A percentile compares a stretch with the other conserved stretches of the same genome.
phyloP scores from a whole-genome alignment of 1,284 basidiomycete genomes.

The Pseudozyma hubeiensis region DNA sequence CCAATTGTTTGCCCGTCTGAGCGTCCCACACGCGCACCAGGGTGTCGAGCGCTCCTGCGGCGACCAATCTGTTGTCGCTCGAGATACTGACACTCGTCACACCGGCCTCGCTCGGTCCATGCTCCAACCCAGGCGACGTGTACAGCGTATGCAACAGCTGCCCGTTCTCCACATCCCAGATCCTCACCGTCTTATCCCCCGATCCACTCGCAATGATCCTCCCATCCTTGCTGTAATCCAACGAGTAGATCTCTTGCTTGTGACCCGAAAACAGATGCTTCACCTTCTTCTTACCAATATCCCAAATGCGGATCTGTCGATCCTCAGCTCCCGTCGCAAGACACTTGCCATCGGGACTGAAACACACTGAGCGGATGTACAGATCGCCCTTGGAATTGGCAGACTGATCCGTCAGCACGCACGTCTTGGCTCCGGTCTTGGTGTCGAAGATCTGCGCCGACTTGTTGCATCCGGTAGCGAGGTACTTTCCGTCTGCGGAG shows the following conservation, averaged over 20 bases:
- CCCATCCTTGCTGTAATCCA: slow-evolving; percentile 84
- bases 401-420: slow-evolving; percentile 73
- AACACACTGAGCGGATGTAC: slow-evolving; percentile 68
- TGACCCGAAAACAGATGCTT: slow-evolving; percentile 82
- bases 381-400: slow-evolving; percentile 61
- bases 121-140: slow-evolving; percentile 69
- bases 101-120: slow-evolving; percentile 77
- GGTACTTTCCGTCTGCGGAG: slow-evolving; percentile 85
- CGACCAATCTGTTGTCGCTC: slow-evolving; percentile 82
- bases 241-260: slow-evolving; percentile 88
- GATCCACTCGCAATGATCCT: slow-evolving; percentile 86
- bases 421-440: slow-evolving; percentile 82
- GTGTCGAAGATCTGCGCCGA: slow-evolving; percentile 91
- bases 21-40: slow-evolving; percentile 89
- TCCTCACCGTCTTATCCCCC: slow-evolving; percentile 86
- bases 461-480: slow-evolving; percentile 91
- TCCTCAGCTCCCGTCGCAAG: slow-evolving; percentile 68
- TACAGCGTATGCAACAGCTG: slow-evolving; percentile 65
- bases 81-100: slow-evolving; percentile 81
- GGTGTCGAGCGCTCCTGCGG: slow-evolving; percentile 84
- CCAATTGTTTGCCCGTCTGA: slow-evolving; percentile 77
- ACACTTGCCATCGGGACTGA: slow-evolving; percentile 65
- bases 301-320: slow-evolving; percentile 74
- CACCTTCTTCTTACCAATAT: slow-evolving; percentile 76
- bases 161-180: slow-evolving; percentile 83